Evolutionary conservation across 805 yeast genomes (phyloP).

Genomic region (Kuraishia cidri): DNA sequence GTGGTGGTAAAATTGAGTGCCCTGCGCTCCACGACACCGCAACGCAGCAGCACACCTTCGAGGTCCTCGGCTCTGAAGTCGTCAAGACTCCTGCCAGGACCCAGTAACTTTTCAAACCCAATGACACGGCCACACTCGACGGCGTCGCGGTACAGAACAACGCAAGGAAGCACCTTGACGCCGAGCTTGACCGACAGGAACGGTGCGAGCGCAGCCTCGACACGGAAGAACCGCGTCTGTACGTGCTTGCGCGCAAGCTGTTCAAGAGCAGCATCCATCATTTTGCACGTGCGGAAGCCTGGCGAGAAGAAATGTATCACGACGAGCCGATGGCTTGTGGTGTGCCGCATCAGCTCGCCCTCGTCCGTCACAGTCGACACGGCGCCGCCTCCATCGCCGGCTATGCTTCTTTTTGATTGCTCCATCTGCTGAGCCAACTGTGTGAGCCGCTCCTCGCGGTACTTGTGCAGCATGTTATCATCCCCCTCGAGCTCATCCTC

Average conservation of each 20-base stretch:
- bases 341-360: conserved; percentile 43
- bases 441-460: conserved; percentile 57
- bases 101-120: conserved; percentile 52
- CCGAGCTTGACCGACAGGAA: conserved; percentile 57
- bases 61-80: conserved; percentile 38
- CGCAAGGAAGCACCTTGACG: conserved; percentile 65
- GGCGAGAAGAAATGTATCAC: conserved; percentile 61
- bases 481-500: conserved; percentile 46
- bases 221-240: conserved; percentile 39
- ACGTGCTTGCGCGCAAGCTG: conserved; percentile 51
- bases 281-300: conserved; percentile 48
- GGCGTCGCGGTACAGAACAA: conserved; percentile 52
- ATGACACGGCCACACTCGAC: conserved; percentile 49
- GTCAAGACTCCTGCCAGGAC: conserved; percentile 25
- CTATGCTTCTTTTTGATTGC: too few relatives aligned
- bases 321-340: conserved; percentile 29
- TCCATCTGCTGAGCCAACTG: conserved; percentile 40
- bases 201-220: conserved; percentile 60
- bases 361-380: conserved; percentile 41
- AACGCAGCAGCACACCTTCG: conserved; percentile 29
- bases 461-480: conserved; percentile 24
- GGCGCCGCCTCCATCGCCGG: conserved; percentile 22
- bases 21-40: conserved; percentile 23
- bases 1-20: conserved; percentile 20
- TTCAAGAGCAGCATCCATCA: conserved; percentile 39